phyloP scores from a whole-genome alignment of 371 early-diverging fungal genomes.

The Nematocida minor region DNA sequence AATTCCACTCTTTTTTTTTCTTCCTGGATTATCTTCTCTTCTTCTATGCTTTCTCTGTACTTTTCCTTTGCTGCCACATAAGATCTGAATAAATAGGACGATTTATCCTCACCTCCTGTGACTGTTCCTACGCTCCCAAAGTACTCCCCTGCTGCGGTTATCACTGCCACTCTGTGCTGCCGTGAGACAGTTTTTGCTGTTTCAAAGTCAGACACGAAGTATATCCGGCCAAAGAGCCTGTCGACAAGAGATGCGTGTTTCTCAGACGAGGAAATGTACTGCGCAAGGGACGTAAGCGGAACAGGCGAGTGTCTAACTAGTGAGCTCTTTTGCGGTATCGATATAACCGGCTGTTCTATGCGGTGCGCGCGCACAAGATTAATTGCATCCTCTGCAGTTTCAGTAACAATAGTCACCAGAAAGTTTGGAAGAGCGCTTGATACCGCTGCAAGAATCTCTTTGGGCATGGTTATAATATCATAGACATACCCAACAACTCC shows the following conservation, averaged over 20 bases:
- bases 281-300: conserved; percentile 11
- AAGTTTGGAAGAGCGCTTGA: conserved; percentile 65
- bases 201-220: conserved; percentile 55
- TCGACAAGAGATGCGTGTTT: conserved; percentile 45
- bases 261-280: conserved; percentile 48
- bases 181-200: conserved; percentile 37
- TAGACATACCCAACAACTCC: conserved; percentile 66
- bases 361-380: conserved; percentile 71
- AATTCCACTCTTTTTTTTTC: conserved; percentile 1
- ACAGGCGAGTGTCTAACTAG: background rate
- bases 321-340: conserved; percentile 67
- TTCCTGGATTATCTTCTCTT: background rate
- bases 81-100: conserved; percentile 31
- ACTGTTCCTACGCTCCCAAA: conserved; percentile 57
- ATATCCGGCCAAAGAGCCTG: conserved; percentile 53
- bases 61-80: conserved; percentile 44
- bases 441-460: conserved; percentile 56
- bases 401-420: conserved; percentile 90
- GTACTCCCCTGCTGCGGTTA: conserved; percentile 62
- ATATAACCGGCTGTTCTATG: conserved; percentile 89
- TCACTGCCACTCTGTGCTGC: conserved; percentile 56
- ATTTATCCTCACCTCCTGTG: conserved; percentile 61
- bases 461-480: conserved; percentile 58
- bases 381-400: conserved; percentile 79
- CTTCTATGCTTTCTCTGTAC: background rate